Evolutionary conservation across 192 early-diverging fungal genomes (phyloP), one percentile per base, ranked within the genome.

Genomic region (Backusella liffmaniae): DNA sequence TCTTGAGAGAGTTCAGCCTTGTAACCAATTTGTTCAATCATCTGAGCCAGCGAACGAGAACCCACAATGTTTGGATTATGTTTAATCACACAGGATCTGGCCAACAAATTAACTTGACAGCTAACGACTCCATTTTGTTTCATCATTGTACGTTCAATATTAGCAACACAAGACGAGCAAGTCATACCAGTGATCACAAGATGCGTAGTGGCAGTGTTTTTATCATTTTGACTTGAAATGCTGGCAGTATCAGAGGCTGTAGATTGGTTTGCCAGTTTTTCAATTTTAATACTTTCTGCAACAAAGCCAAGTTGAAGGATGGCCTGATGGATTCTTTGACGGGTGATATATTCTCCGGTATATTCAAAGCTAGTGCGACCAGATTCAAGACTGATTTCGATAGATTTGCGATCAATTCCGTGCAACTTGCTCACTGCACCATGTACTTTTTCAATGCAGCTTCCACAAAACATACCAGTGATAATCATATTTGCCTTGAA

Each of bases 121-220:
- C 79, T 80, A n/a, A 39, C 36, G 12, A 91, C 83, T 26, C 86
- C 86, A 29, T 77, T 67, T 5, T 86, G 75, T 5, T 81, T 71
- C 49, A 77, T 71, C 49, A 89, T 71, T 77, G 82, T 81, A 32
- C 90, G 89, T 76, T 97, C 95, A 62, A 99, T 92, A 32, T 88
- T 85, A 6, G 88, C 88, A 39, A 92, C 93, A 75, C 95, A 96
- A 66, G 88, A 90, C 15, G 91, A 90, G 70, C 94, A 94, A 15
- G 92, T 93, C 96, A 99, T 97, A n/a, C 96, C 96, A 73, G 91
- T 96, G n/a, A 99, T 90, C 68, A 92, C 87, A n/a, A 99, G 86
- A 68, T 89, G 87, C 1, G 91, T 84, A 0, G 77, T 82, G 29
- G 87, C 88, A 41, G 89, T 62, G 30, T 73, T 77, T 18, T 84